Conservation (phyloP, 768 basidiomycete genomes). For the Lepiota brunneoincarnata region DNA sequence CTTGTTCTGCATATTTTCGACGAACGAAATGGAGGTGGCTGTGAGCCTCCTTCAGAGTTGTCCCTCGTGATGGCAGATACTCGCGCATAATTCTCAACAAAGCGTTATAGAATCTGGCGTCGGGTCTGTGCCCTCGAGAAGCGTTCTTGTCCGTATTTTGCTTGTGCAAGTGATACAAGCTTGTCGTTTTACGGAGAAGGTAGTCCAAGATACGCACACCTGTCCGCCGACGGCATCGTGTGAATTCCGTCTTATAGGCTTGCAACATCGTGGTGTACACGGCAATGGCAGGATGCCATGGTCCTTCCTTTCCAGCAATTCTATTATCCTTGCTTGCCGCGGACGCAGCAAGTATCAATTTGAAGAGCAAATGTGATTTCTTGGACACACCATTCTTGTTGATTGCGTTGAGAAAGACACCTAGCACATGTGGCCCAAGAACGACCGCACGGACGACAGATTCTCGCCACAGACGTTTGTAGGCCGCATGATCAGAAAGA, state of each 20-base stretch:
- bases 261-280: slow-evolving; percentile 75
- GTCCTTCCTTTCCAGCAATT: slow-evolving; percentile 16
- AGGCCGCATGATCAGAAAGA: background rate
- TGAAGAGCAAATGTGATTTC: slow-evolving; percentile 18
- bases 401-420: slow-evolving; percentile 58
- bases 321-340: background rate
- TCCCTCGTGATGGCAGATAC: background rate
- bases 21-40: background rate
- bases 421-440: slow-evolving; percentile 61
- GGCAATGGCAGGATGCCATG: slow-evolving; percentile 66
- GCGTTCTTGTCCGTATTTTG: slow-evolving; percentile 4
- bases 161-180: slow-evolving; percentile 2
- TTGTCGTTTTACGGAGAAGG: background rate
- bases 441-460: slow-evolving; percentile 37
- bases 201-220: background rate
- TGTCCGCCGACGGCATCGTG: slow-evolving; percentile 14
- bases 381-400: slow-evolving; percentile 51
- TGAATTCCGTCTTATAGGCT: slow-evolving; percentile 49
- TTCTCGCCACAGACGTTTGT: background rate
- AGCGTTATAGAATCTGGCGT: slow-evolving; percentile 70
- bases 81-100: slow-evolving; percentile 43
- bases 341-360: background rate
- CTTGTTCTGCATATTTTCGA: slow-evolving; percentile 3
- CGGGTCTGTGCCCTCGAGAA: slow-evolving; percentile 21
- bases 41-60: background rate